Evolutionary conservation across 805 yeast genomes (phyloP).

Genomic region (Candida vaughaniae): DNA sequence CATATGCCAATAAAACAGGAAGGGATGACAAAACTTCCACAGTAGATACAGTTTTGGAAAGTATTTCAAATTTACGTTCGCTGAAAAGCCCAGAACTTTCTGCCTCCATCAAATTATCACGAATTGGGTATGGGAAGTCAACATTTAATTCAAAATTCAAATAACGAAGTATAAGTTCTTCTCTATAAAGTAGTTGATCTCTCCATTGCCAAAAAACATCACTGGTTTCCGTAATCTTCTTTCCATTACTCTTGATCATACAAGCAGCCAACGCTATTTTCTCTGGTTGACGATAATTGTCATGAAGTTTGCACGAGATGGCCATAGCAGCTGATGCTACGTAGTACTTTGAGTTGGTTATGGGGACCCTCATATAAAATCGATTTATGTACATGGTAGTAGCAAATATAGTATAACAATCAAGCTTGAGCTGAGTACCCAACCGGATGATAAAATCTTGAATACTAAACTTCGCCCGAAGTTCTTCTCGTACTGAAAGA

Average conservation of each 20-base stretch:
- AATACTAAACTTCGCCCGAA: constrained; percentile 35
- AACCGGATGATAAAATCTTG: constrained; percentile 37
- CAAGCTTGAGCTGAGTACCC: constrained; percentile 37
- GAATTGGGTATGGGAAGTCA: constrained; percentile 37
- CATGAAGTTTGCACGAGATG: constrained; percentile 43
- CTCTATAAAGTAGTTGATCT: constrained; percentile 43
- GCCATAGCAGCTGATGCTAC: constrained; percentile 45
- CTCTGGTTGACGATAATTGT: constrained; percentile 43
- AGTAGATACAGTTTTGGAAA: constrained; percentile 30
- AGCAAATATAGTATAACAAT: constrained; percentile 41
- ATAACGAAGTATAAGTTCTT: constrained; percentile 38
- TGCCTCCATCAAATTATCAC: constrained; percentile 18
- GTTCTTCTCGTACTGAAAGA: constrained; percentile 34
- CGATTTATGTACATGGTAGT: constrained; percentile 40
- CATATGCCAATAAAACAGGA: constrained; percentile 38
- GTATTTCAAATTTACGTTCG: constrained; percentile 17
- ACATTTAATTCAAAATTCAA: constrained; percentile 40
- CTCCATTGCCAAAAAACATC: constrained; percentile 45
- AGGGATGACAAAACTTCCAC: constrained; percentile 39
- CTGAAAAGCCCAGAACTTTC: constrained; percentile 9
- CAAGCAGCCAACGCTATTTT: constrained; percentile 41
- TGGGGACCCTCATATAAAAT: constrained; percentile 41
- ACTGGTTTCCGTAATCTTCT: constrained; percentile 37
- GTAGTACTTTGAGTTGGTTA: constrained; percentile 42
- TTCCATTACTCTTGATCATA: constrained; percentile 31